Percentiles rank a stretch among this genome's conserved stretches.
Evolutionary conservation across 78 protist species (phyloP).

Genomic region (Dictyostelium brefeldianum): DNA sequence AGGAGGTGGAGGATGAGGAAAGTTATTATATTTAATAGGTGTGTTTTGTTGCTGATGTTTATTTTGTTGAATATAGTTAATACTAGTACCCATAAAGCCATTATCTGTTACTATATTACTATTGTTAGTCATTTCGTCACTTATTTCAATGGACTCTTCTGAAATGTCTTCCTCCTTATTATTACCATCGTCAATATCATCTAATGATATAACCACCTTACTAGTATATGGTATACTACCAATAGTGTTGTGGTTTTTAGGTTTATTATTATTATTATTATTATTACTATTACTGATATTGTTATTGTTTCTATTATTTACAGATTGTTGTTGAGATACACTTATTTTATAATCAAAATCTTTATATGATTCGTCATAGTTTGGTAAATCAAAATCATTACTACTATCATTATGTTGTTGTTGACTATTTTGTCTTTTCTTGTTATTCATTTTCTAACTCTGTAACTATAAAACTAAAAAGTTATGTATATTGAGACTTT

Average conservation of each 20-base stretch:
- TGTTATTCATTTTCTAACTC: no score
- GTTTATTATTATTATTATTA: neutral
- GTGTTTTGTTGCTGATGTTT: neutral
- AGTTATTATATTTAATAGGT: no score
- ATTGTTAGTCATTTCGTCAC: neutral
- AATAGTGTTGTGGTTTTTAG: neutral
- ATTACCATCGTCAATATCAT: neutral
- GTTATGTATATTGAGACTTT: no score
- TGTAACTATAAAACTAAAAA: no score
- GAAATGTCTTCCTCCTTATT: neutral
- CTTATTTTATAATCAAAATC: slow-evolving; percentile 11
- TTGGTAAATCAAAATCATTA: slow-evolving; percentile 25
- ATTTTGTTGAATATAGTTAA: neutral
- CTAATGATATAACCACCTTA: neutral
- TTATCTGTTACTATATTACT: neutral
- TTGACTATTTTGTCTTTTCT: no score
- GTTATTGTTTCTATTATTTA: neutral
- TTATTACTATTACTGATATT: neutral
- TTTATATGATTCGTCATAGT: neutral
- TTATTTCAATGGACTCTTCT: neutral
- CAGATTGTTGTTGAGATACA: slow-evolving; percentile 20
- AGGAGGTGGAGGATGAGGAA: no score
- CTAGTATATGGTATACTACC: no score
- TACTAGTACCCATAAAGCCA: neutral
- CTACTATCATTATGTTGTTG: neutral